Evolutionary conservation across 352 stramenopile genomes (phyloP).

Genomic region (Globisporangium paddicum): DNA sequence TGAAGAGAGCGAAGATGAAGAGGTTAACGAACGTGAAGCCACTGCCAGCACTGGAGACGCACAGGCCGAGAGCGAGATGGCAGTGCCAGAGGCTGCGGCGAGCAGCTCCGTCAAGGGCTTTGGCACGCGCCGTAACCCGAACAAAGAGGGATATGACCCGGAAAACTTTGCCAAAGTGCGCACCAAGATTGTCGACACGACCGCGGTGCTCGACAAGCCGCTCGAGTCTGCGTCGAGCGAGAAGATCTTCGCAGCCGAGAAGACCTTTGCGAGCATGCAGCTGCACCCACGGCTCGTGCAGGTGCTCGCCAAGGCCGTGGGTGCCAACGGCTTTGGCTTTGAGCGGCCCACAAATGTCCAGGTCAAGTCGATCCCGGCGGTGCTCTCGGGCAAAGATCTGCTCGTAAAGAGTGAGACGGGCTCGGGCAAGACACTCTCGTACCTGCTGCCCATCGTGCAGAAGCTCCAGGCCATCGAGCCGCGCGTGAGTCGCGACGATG

Average conservation of each 20-base stretch:
- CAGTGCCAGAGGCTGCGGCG: background rate
- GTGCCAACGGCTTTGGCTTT: conserved; percentile 70
- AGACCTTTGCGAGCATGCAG: conserved; percentile 73
- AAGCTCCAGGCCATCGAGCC: conserved; percentile 67
- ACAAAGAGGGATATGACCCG: conserved; percentile 70
- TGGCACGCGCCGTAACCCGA: conserved; percentile 78
- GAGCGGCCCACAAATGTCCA: conserved; percentile 73
- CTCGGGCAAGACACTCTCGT: conserved; percentile 96
- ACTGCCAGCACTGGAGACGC: background rate
- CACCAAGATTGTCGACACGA: conserved; percentile 42
- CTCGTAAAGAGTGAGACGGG: conserved; percentile 96
- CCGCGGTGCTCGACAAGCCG: conserved; percentile 60
- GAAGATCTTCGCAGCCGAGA: conserved; percentile 67
- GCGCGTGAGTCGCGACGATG: conserved; percentile 74
- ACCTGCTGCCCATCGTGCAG: conserved; percentile 94
- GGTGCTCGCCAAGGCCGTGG: conserved; percentile 53
- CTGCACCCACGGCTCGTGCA: conserved; percentile 60
- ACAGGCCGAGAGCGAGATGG: background rate
- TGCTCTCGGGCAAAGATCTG: conserved; percentile 79
- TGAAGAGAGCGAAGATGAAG: conserved; percentile 13
- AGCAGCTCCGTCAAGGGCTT: conserved; percentile 25
- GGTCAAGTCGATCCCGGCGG: conserved; percentile 70
- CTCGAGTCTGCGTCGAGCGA: conserved; percentile 69
- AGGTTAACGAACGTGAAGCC: background rate
- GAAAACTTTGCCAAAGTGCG: conserved; percentile 51